Percentiles rank a stretch among this genome's conserved stretches.
Conservation (phyloP, 2,329 filamentous ascomycete species). For the Aspergillus hortae region DNA sequence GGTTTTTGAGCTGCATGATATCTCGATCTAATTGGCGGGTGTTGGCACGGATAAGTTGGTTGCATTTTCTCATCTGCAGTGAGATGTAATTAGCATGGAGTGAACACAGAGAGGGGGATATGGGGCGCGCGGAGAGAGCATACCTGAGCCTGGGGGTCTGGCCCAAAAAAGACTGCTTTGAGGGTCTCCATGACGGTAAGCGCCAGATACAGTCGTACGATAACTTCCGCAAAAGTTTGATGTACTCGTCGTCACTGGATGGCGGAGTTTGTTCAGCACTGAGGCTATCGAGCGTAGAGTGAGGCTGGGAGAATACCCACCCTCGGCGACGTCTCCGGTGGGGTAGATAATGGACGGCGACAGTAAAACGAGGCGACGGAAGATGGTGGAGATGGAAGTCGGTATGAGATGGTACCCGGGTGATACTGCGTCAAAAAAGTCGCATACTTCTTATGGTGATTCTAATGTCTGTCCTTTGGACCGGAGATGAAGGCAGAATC, state of each 20-base stretch:
- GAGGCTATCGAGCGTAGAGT: too few relatives aligned
- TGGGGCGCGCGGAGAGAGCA: slow-evolving; percentile 16
- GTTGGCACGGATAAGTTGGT: slow-evolving; percentile 81
- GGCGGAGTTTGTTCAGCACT: background rate
- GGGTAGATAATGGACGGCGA: background rate
- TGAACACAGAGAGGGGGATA: background rate
- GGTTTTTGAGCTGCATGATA: slow-evolving; percentile 71
- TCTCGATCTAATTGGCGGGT: slow-evolving; percentile 93
- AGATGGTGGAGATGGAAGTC: background rate
- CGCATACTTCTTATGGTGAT: too few relatives aligned
- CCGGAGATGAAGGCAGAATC: background rate
- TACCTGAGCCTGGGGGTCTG: slow-evolving; percentile 91
- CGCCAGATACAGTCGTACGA: background rate
- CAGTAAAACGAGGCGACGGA: background rate
- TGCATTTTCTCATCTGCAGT: slow-evolving; percentile 86
- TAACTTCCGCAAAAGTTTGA: background rate
- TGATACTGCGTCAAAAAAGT: background rate
- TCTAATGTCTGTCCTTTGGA: too few relatives aligned
- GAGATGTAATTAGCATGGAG: slow-evolving; percentile 11
- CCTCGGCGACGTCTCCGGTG: background rate
- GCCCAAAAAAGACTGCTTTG: slow-evolving; percentile 81
- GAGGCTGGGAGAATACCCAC: background rate
- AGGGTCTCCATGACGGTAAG: slow-evolving; percentile 72
- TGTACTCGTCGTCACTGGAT: background rate
- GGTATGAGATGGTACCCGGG: background rate